phyloP scores from a whole-genome alignment of 106 monocot genomes.

The Allium sativum region DNA sequence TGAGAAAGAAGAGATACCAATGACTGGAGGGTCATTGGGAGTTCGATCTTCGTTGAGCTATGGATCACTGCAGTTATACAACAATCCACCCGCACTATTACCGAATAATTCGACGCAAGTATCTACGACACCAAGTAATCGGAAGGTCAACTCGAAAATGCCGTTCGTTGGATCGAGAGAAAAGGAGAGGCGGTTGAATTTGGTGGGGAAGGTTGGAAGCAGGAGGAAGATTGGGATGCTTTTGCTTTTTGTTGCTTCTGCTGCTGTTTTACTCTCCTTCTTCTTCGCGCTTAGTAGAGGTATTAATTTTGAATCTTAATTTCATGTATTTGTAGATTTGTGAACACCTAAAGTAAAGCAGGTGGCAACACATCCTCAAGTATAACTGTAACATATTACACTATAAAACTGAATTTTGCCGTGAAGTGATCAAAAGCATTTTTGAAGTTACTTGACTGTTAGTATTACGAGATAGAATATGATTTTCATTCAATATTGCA shows the following conservation, averaged over 20 bases:
- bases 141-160: constrained; percentile 27
- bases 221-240: constrained; percentile 36
- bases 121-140: background rate
- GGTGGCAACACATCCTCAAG: too few relatives aligned
- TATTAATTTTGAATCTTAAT: background rate
- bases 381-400: too few relatives aligned
- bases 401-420: too few relatives aligned
- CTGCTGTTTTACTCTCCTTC: constrained; percentile 24
- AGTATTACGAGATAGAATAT: too few relatives aligned
- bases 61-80: constrained; percentile 22
- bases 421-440: too few relatives aligned
- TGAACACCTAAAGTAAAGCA: too few relatives aligned
- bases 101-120: constrained; percentile 10
- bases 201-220: constrained; percentile 27
- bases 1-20: constrained; percentile 16
- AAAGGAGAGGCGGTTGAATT: constrained; percentile 22
- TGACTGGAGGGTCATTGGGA: constrained; percentile 30
- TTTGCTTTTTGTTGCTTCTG: constrained; percentile 22
- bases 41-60: constrained; percentile 25
- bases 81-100: background rate
- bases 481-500: too few relatives aligned
- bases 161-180: constrained; percentile 4
- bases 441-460: too few relatives aligned
- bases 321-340: too few relatives aligned
- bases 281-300: constrained; percentile 24